These are phyloP conservation scores for Zygotorulaspora chibaensis DNA, from an alignment of 805 yeast genomes.

Conservation along the genomic window DNA sequence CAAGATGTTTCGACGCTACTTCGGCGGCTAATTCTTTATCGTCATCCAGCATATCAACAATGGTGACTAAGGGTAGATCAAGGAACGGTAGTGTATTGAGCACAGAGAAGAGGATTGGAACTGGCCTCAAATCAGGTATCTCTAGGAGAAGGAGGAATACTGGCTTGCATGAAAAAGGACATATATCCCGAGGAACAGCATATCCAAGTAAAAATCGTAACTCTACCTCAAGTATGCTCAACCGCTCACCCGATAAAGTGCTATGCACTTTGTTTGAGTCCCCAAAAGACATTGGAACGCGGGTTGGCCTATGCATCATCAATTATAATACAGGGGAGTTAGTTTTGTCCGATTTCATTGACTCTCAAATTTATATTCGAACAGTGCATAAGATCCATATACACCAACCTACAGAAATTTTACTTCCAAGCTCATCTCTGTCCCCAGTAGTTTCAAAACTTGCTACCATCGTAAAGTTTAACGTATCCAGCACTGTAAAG, in stretches of 20 bases:
- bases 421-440: conserved; percentile 33
- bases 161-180: neutral
- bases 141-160: neutral
- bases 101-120: neutral
- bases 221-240: neutral
- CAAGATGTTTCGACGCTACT: conserved; percentile 10
- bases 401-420: conserved; percentile 35
- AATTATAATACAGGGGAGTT: conserved; percentile 39
- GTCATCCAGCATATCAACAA: neutral
- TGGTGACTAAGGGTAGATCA: neutral
- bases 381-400: conserved; percentile 41
- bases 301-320: conserved; percentile 41
- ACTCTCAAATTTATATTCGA: conserved; percentile 44
- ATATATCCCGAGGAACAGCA: neutral
- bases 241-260: conserved; percentile 13
- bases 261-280: conserved; percentile 31
- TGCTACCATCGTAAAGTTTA: conserved; percentile 36
- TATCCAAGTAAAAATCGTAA: neutral
- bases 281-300: conserved; percentile 23
- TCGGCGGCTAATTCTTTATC: conserved; percentile 11
- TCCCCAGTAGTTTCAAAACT: conserved; percentile 33
- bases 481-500: conserved; percentile 25
- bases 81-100: neutral
- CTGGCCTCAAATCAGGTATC: neutral
- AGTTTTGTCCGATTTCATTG: conserved; percentile 37